Percentiles rank a stretch among this genome's conserved stretches.
phyloP scores from a whole-genome alignment of 2,329 filamentous ascomycete genomes.

The Ophiostoma ips region DNA sequence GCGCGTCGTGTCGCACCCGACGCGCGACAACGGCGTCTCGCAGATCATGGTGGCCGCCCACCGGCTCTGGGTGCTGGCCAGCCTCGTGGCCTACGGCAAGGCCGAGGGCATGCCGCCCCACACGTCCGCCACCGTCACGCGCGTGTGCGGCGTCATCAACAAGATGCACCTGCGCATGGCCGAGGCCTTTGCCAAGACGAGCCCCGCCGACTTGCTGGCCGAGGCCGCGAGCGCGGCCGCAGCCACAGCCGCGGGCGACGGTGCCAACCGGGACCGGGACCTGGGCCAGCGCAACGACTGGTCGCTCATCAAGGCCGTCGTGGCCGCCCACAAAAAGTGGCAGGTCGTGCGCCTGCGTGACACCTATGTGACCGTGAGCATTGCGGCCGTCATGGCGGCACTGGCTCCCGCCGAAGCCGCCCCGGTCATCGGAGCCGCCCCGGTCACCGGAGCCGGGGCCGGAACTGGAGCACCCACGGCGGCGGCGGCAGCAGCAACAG shows the following conservation, averaged over 20 bases:
- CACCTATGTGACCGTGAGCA: conserved; percentile 50
- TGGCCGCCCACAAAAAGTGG: conserved; percentile 59
- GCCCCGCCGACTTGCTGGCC: neutral
- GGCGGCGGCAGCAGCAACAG: conserved; percentile 13
- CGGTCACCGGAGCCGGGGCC: too few species aligned
- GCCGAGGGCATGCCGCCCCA: conserved; percentile 36
- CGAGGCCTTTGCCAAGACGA: conserved; percentile 19
- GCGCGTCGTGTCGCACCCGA: conserved; percentile 53
- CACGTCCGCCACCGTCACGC: conserved; percentile 37
- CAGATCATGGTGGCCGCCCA: conserved; percentile 79
- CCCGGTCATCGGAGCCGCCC: too few species aligned
- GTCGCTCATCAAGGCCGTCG: conserved; percentile 51
- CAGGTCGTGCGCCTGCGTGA: conserved; percentile 59
- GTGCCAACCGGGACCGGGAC: too few species aligned
- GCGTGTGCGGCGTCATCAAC: conserved; percentile 42
- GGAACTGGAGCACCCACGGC: too few species aligned
- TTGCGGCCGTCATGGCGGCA: conserved; percentile 35
- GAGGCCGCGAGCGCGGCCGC: conserved; percentile 16
- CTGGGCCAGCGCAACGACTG: neutral
- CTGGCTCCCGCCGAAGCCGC: too few species aligned
- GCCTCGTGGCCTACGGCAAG: conserved; percentile 56
- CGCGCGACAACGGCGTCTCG: conserved; percentile 47
- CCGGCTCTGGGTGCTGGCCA: conserved; percentile 77
- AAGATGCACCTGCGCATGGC: conserved; percentile 61
- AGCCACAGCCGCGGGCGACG: conserved; percentile 37